Base-by-base conservation (phyloP, 257 asterid genomes). In the Datura wrightii region DNA sequence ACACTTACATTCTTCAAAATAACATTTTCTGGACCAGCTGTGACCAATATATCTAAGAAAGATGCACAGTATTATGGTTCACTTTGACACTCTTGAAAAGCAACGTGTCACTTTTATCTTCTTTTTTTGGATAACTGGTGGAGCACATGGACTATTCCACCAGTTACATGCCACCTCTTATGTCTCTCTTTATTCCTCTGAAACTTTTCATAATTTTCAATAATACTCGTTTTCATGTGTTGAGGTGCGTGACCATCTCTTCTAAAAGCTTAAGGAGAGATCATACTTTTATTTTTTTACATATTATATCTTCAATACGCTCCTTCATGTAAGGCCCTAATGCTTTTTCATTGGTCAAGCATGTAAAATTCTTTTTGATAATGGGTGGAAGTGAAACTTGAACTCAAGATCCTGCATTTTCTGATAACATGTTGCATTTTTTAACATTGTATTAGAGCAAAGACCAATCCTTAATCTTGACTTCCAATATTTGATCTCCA, bases 221-320 rank as follows among this genome's bases (percentile, higher is more conserved):
- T 6, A 5, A 19, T 46, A 72, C 37, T 10, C 11, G 0, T 11
- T 72, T 44, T 19, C 80, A 72, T 46, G 41, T 19, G 7, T 72
- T 72, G 41, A 72, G 80, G 59, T 72, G 59, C 8, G 34, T 6
- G 80, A 72, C 10, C 3, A 72, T 72, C 58, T 11, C 58, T 46
- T 72, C 58, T 18, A 46, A 72, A 72, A 44, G 56, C 56, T n/a
- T 44, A 71, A 44, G 56, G 58, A 71, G 56, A 48, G 56, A 71
- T 19, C 55, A 44, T 48, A 72, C 56, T 72, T 72, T 48, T 72
- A 19, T 72, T 72, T 46, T 46, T n/a, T 72, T 44, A 10, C 10
- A 10, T 18, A 11, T 72, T 46, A 72, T 46, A 50, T 72, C 39
- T 48, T 72, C 80, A 72, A 72, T 19, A 72, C 41, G 6, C 59